Evolutionary conservation across 2,329 filamentous ascomycete genomes (phyloP), one percentile per base, ranked within the genome.

Genomic region (Ophiostoma fasciatum): DNA sequence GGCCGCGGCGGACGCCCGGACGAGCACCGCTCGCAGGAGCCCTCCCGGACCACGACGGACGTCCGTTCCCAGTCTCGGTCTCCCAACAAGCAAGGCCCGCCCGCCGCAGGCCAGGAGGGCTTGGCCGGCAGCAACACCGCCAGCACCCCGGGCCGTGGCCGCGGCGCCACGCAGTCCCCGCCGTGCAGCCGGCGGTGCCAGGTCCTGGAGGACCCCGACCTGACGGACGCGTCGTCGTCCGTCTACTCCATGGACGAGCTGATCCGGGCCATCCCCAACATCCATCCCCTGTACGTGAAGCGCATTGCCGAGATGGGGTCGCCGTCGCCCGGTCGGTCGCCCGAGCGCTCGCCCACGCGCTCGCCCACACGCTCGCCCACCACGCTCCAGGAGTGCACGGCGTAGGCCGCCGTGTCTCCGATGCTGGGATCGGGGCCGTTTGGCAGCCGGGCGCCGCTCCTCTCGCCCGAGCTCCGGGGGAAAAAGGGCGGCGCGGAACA

Each of bases 241-340:
- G 35, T 47, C 22, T 58, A 58, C 32, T 57, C 54, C 0, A 48
- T 49, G 27, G 51, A 55, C 13, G 44, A 47, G 4, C 23, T 42
- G 1, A 28, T 34, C 42, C 36, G 35, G 37, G 31, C 37, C n/a
- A 36, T 43, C 3, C 33, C 43, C 5, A 36, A 26, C 15, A 36
- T 54, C 39, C 52, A 48, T 39, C 51, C 51, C 5, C 47, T 53
- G 6, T 47, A 43, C 8, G 44, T 49, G 27, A 45, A 40, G 13
- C 48, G 48, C 18, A 26, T 31, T 3, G 28, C 29, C 20, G 39
- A 40, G 23, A 38, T 34, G 38, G 25, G 21, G 4, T 35, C 37
- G 18, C 35, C 29, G 4, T 35, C 39, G 17, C 35, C 39, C 1
- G 28, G 20, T 4, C 12, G 11, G 9, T 37, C 33, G 9, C 36